Evolutionary conservation across 495 filamentous ascomycete genomes (phyloP).

Genomic region (Tuber melanosporum): DNA sequence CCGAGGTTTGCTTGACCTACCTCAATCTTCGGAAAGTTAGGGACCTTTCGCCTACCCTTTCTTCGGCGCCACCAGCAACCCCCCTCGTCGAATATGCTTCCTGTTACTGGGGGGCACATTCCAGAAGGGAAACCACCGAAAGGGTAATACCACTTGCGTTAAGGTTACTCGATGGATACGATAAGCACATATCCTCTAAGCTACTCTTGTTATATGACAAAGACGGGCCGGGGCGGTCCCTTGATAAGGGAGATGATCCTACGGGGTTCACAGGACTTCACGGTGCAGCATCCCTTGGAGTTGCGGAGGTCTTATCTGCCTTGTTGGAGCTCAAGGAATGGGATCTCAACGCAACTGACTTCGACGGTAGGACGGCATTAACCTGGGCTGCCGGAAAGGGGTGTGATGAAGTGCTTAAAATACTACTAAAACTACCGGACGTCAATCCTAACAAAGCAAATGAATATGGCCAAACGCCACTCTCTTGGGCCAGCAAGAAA

Average conservation of each 20-base stretch:
- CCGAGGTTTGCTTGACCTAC: conserved; percentile 12
- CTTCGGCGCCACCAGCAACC: background rate
- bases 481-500: conserved; percentile 29
- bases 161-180: background rate
- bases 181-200: background rate
- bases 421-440: conserved; percentile 26
- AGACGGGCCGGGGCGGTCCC: background rate
- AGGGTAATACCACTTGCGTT: background rate
- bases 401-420: conserved; percentile 38
- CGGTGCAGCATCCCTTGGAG: background rate
- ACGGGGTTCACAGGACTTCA: background rate
- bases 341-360: background rate
- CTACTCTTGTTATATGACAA: background rate
- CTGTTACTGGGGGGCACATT: background rate
- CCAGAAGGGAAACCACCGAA: background rate
- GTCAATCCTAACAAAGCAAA: conserved; percentile 26
- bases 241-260: background rate
- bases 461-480: conserved; percentile 34
- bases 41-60: background rate
- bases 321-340: background rate
- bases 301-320: background rate
- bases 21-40: background rate
- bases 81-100: background rate
- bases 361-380: conserved; percentile 40
- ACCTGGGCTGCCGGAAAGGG: conserved; percentile 43